phyloP scores from a whole-genome alignment of 192 early-diverging fungal species.

The Backusella macrospora region DNA sequence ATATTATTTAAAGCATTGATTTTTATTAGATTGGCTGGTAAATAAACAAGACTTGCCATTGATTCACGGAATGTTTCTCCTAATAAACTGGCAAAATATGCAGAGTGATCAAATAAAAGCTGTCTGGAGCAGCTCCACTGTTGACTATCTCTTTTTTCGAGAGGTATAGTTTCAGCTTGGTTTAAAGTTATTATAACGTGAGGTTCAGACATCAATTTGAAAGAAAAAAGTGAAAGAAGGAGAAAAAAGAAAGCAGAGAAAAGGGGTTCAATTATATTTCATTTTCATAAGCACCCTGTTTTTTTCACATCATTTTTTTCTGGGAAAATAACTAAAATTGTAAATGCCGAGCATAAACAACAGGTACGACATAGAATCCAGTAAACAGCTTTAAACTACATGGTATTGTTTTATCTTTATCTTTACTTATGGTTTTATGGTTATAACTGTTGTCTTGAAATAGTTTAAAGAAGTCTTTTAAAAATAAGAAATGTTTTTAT shows the following conservation, averaged over 20 bases:
- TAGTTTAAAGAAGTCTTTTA: too few species aligned
- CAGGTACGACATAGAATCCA: too few species aligned
- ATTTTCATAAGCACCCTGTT: too few species aligned
- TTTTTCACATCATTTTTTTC: too few species aligned
- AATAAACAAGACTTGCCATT: slow-evolving; percentile 6
- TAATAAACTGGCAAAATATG: slow-evolving; percentile 39
- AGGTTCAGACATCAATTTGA: background rate
- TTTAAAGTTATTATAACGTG: slow-evolving; percentile 4
- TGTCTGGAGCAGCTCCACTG: slow-evolving; percentile 21
- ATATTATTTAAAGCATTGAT: slow-evolving; percentile 2
- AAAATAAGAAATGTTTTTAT: too few species aligned
- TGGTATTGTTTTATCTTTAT: too few species aligned
- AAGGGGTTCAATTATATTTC: background rate
- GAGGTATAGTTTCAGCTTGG: background rate
- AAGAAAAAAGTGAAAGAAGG: background rate
- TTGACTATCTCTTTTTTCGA: background rate
- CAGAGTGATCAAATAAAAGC: slow-evolving; percentile 20
- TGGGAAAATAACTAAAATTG: too few species aligned
- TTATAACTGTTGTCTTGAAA: too few species aligned
- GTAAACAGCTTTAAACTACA: too few species aligned
- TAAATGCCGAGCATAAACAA: too few species aligned
- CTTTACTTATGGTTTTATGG: too few species aligned
- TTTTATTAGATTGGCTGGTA: slow-evolving; percentile 21
- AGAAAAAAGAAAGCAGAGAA: background rate
- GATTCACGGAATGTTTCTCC: slow-evolving; percentile 29